A percentile compares a stretch with the other conserved stretches of the same genome.
Evolutionary conservation across 148 eudicot genomes (phyloP).

Genomic region (Spergularia marina): DNA sequence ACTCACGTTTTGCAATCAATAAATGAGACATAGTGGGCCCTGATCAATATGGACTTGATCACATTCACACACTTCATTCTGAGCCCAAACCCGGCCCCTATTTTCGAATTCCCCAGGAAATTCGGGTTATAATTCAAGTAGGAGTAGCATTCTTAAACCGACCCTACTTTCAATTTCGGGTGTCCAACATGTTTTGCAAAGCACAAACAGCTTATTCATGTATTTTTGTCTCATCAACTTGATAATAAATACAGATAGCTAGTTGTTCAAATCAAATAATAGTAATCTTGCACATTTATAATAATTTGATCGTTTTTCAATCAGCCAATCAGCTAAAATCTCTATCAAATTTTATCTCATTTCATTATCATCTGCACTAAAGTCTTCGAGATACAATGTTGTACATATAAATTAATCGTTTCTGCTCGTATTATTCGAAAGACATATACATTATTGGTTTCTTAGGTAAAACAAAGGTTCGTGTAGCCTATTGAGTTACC

Average conservation of each 20-base stretch:
- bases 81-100: background rate
- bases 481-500: no score
- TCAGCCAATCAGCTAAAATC: background rate
- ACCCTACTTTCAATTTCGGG: slow-evolving; percentile 9
- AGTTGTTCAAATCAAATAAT: background rate
- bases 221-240: slow-evolving; percentile 19
- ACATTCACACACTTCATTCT: slow-evolving; percentile 1
- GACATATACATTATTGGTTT: no score
- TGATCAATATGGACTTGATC: background rate
- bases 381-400: no score
- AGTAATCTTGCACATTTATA: background rate
- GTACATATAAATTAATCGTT: no score
- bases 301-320: background rate
- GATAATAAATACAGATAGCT: background rate
- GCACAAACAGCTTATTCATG: slow-evolving; percentile 13
- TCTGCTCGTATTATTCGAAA: no score
- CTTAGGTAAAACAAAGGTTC: no score
- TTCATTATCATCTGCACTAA: background rate
- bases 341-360: background rate
- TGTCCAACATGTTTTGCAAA: slow-evolving; percentile 17
- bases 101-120: background rate
- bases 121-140: background rate
- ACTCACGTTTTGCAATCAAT: slow-evolving; percentile 30
- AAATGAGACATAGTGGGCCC: slow-evolving; percentile 30
- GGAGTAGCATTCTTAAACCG: background rate